Evolutionary conservation across 495 filamentous ascomycete genomes (phyloP), one percentile per base, ranked within the genome.

Genomic region (Tuber borchii): DNA sequence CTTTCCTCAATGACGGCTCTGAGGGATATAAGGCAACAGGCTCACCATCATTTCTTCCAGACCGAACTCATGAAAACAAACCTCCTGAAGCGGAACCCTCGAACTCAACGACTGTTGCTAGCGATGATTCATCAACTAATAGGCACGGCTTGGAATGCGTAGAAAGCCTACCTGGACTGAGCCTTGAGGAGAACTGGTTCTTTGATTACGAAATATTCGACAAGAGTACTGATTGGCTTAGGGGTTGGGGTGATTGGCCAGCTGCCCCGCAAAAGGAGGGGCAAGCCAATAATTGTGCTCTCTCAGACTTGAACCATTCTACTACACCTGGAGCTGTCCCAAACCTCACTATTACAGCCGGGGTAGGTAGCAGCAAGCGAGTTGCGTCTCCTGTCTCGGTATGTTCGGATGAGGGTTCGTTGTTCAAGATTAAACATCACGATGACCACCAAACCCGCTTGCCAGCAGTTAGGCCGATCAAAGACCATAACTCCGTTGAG

Each of bases 141-240:
- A 26, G 45, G 7, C 78, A 68, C 1, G 76, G 73, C 72, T 69
- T 34, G 12, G 74, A 51, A n/a, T 79, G 78, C 31, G 72, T 45
- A 1, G 73, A 73, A 45, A 79, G 80, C 69, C 20, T 80, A 0
- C 46, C 75, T 39, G 76, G 71, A 1, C 37, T 80, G 20, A 81
- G 80, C 40, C 71, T 48, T 48, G 78, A 76, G 48, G 81, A 83
- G 40, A 83, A 78, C 39, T 83, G 76, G 69, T 83, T 81, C 71
- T 82, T 83, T 69, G 81, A 83, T 44, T 80, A 80, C 75, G 81
- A 73, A 26, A 79, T 83, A 19, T 81, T 83, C 40, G 81, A 83
- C 22, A 82, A 78, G 16, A 77, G 70, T 70, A 83, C 81, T 34
- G 81, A 83, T 69, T 83, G 81, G 81, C 69, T 83, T 26, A 78